Conservation (phyloP, 768 basidiomycete genomes). For the Trametes gibbosa region DNA sequence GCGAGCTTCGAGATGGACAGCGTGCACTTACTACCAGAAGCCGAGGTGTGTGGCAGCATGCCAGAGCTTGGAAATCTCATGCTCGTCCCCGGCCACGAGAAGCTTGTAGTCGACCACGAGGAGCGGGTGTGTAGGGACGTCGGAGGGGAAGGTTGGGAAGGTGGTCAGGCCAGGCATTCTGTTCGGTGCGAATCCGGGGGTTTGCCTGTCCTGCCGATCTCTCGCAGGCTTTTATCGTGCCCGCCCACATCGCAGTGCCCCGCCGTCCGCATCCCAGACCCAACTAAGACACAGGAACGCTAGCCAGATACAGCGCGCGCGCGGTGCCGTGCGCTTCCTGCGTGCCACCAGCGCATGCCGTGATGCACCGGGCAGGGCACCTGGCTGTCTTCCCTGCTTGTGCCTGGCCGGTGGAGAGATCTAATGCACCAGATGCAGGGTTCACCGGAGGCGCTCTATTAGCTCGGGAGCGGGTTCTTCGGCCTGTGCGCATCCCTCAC, state of each 20-base stretch:
- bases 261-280: background rate
- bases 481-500: background rate
- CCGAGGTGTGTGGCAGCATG: conserved; percentile 56
- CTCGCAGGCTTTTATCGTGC: conserved; percentile 9
- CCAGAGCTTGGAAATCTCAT: conserved; percentile 53
- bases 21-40: conserved; percentile 62
- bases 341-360: background rate
- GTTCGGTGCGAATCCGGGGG: conserved; percentile 13
- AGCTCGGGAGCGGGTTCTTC: conserved; percentile 5
- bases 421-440: background rate
- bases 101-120: conserved; percentile 54
- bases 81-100: conserved; percentile 38
- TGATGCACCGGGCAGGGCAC: conserved; percentile 12
- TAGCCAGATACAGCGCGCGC: conserved; percentile 16
- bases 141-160: conserved; percentile 46
- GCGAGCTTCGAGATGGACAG: background rate
- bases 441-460: background rate
- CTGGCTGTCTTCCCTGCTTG: conserved; percentile 8
- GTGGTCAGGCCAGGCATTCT: conserved; percentile 31
- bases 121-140: conserved; percentile 53
- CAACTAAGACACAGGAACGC: conserved; percentile 10
- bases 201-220: background rate
- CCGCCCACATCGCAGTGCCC: conserved; percentile 1
- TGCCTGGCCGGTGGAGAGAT: conserved; percentile 14
- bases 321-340: conserved; percentile 3